Conservation (phyloP, 2,329 filamentous ascomycete genomes). For the Sporothrix brasiliensis region DNA sequence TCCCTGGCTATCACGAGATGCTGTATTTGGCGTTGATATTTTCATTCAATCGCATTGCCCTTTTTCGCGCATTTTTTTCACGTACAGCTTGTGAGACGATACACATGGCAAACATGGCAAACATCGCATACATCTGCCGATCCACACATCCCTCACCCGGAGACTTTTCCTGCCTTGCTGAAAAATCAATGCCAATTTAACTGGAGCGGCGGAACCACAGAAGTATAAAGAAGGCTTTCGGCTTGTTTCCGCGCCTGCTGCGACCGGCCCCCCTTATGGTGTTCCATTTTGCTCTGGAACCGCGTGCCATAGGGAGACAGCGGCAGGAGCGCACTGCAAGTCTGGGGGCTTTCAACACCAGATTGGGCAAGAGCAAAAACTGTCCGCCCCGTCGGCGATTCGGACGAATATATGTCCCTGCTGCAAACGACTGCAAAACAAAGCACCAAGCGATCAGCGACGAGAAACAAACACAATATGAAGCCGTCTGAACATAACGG, state of each 20-base stretch:
- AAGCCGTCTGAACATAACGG: not conserved
- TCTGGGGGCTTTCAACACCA: not conserved
- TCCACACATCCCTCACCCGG: conserved; percentile 2
- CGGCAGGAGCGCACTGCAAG: not conserved
- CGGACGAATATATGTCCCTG: conserved; percentile 6
- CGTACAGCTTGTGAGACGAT: not conserved
- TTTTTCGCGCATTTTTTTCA: not conserved
- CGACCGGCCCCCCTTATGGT: not conserved
- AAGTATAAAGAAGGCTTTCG: not conserved
- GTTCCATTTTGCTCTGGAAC: not conserved
- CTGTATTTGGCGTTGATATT: not conserved
- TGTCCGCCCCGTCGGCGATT: conserved; percentile 16
- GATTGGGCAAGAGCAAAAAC: not conserved
- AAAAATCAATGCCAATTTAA: conserved; percentile 17
- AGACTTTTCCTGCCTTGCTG: conserved; percentile 21
- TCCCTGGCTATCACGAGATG: conserved; percentile 12
- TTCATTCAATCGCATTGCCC: not conserved
- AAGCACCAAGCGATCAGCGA: not conserved
- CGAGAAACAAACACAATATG: not conserved
- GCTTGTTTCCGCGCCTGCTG: not conserved
- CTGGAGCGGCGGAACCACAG: not conserved
- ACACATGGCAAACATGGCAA: not conserved
- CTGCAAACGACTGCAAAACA: not conserved
- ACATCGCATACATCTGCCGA: conserved; percentile 1
- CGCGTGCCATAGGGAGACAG: not conserved